phyloP scores from a whole-genome alignment of 2,329 filamentous ascomycete species.

The Arthrobotrys conoides region DNA sequence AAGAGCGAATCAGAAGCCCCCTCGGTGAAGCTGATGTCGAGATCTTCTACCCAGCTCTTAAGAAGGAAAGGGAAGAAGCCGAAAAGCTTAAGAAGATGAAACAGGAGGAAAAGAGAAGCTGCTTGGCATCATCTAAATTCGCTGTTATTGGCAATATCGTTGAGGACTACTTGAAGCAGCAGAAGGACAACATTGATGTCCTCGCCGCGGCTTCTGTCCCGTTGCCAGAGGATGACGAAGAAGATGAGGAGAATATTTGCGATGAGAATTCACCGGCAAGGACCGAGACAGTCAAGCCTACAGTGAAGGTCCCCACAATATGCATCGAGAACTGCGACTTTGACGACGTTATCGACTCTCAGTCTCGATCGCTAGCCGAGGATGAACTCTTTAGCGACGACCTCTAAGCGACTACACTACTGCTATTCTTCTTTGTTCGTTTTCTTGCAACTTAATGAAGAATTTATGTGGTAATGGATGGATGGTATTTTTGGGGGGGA shows the following conservation, averaged over 20 bases:
- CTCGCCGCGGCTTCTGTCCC: slow-evolving; percentile 37
- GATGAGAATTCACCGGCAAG: slow-evolving; percentile 8
- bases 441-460: slow-evolving; percentile 9
- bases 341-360: slow-evolving; percentile 28
- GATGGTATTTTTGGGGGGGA: neutral
- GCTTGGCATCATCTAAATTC: slow-evolving; percentile 43
- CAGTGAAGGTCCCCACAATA: slow-evolving; percentile 27
- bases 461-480: slow-evolving; percentile 5
- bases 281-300: slow-evolving; percentile 2
- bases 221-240: slow-evolving; percentile 42
- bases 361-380: slow-evolving; percentile 44
- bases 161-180: slow-evolving; percentile 39
- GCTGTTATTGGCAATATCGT: slow-evolving; percentile 54
- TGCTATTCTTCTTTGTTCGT: slow-evolving; percentile 11
- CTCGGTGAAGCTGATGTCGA: slow-evolving; percentile 57
- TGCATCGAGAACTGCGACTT: slow-evolving; percentile 37
- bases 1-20: slow-evolving; percentile 51
- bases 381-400: slow-evolving; percentile 51
- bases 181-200: slow-evolving; percentile 25
- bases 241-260: slow-evolving; percentile 17
- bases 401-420: slow-evolving; percentile 20
- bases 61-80: slow-evolving; percentile 54
- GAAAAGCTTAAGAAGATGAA: slow-evolving; percentile 40
- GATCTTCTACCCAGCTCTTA: slow-evolving; percentile 53
- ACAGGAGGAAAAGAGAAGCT: slow-evolving; percentile 29